A percentile compares a stretch with the other conserved stretches of the same genome.
Evolutionary conservation across 257 asterid genomes (phyloP).

Genomic region (Marsdenia floribunda): DNA sequence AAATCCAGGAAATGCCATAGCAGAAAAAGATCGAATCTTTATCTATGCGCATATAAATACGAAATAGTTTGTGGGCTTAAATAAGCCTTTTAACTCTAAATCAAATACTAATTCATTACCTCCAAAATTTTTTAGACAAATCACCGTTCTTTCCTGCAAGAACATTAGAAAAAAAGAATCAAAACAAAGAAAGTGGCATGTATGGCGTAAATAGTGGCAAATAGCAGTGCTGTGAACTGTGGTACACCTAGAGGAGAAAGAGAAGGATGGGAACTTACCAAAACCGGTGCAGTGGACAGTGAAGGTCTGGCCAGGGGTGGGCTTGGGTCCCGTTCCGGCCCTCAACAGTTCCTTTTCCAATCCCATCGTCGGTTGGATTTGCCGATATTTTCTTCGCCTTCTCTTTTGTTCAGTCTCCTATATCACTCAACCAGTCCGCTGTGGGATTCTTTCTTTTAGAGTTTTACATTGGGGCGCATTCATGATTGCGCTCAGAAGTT

Average conservation of each 20-base stretch:
- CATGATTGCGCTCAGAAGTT: no score
- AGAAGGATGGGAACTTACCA: conserved; percentile 29
- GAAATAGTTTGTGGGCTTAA: not conserved
- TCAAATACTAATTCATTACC: conserved; percentile 35
- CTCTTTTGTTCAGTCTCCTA: not conserved
- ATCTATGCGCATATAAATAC: not conserved
- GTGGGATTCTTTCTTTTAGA: no score
- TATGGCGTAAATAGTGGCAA: not conserved
- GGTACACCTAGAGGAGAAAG: not conserved
- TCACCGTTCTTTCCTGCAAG: conserved; percentile 66
- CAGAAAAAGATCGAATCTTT: not conserved
- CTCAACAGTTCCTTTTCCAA: conserved; percentile 66
- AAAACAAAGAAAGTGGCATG: not conserved
- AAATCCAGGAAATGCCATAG: not conserved
- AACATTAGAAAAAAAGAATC: not conserved
- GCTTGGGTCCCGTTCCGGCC: conserved; percentile 77
- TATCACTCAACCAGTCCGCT: not conserved
- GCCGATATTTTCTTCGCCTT: not conserved
- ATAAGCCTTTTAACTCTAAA: not conserved
- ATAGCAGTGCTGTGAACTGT: not conserved
- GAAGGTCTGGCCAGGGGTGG: conserved; percentile 67
- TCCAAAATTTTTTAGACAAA: conserved; percentile 70
- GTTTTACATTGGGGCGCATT: no score
- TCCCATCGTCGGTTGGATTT: conserved; percentile 50
- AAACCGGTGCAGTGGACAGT: conserved; percentile 98